Evolutionary conservation across 169 alveolate species (phyloP), one percentile per base, ranked within the genome.

Genomic region (Plasmodium cynomolgi): DNA sequence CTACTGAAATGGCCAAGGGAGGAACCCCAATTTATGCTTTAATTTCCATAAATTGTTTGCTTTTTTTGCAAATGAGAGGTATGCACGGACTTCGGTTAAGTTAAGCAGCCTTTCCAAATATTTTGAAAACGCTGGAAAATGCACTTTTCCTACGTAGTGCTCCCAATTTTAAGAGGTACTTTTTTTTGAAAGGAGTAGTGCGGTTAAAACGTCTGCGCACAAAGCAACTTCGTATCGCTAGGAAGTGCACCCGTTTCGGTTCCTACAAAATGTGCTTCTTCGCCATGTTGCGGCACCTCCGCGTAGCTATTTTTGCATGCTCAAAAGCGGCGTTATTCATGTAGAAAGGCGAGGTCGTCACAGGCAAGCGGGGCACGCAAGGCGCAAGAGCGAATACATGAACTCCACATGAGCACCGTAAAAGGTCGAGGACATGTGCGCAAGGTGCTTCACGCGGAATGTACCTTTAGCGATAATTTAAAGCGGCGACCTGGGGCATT

Each of bases 11-110:
- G 50, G 62, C 56, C 71, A 20, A 79, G 44, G 31, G 31, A 31
- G 71, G 54, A 15, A 15, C n/a, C 6, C 41, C 62, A 20, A 39
- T 79, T 79, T 34, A 39, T 11, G 17, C 84, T 29, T 79, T 15
- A 37, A 79, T 79, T 39, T 79, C 26, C 41, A 79, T 11, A 79
- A 79, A 39, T 79, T 33, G 23, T 29, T 31, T n/a, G 13, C 84
- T 41, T 79, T 41, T 17, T 79, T 79, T 79, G 44, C 84, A 79
- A 79, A 79, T 79, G 37, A 34, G 50, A 79, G 50, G 50, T 20
- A 11, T 23, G 50, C 31, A 31, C 41, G n/a, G 37, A 31, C 34
- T 39, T 26, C 13, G 1, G 17, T 62, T 62, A 44, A 44, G 5
- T 7, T 11, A 1, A 7, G 62, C 7, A 79, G 54, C 68, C 31